These are phyloP conservation scores for Botrytis cinerea DNA, from an alignment of 2,329 filamentous ascomycete genomes.

Conservation along the genomic window DNA sequence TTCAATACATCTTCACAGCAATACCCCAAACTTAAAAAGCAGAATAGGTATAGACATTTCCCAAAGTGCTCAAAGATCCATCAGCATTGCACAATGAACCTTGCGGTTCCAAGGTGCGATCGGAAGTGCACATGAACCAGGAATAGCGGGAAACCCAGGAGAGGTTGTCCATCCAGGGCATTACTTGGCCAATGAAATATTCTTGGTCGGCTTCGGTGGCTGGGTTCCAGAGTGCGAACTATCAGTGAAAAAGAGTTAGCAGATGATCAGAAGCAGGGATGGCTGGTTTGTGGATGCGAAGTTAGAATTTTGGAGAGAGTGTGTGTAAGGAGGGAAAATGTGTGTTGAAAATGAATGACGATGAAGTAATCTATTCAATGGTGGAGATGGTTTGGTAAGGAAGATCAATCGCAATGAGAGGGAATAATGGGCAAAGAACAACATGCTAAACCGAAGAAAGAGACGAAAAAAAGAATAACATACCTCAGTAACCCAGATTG, in stretches of 20 bases:
- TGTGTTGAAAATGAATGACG: background rate
- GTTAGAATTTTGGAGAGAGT: too few relatives aligned
- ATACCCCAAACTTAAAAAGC: background rate
- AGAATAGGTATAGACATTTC: conserved; percentile 4
- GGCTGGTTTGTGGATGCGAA: background rate
- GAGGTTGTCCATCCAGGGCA: conserved; percentile 47
- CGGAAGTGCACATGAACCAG: conserved; percentile 22
- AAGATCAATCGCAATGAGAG: accelerated
- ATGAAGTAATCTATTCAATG: background rate
- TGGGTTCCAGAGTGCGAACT: conserved; percentile 11
- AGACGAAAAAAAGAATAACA: background rate
- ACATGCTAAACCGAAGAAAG: background rate
- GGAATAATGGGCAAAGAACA: too few relatives aligned
- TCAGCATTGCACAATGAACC: conserved; percentile 6
- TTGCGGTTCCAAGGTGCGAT: background rate
- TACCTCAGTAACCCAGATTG: conserved; percentile 18
- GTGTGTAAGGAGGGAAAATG: too few relatives aligned
- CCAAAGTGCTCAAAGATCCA: background rate
- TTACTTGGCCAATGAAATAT: conserved; percentile 45
- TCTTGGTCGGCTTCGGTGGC: conserved; percentile 38
- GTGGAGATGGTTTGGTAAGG: background rate
- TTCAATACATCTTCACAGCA: background rate
- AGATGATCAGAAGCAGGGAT: too few relatives aligned
- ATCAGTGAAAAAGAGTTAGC: background rate
- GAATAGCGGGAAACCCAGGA: conserved; percentile 23